Conservation (phyloP, 1,284 basidiomycete genomes). For the Leccinum angustisporum region DNA sequence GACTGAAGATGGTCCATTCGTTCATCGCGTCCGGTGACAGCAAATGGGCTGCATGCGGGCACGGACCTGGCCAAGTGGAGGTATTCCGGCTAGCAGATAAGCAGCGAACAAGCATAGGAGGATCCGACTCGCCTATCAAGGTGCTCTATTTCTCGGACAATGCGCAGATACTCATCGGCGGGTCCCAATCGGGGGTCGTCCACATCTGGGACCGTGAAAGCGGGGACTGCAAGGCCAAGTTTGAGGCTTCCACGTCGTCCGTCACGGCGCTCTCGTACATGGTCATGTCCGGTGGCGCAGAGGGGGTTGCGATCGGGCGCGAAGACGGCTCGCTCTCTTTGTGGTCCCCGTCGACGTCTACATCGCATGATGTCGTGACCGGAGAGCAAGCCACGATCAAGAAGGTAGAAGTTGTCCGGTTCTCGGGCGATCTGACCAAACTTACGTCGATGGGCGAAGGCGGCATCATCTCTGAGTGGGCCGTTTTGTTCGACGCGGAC, state of each 20-base stretch:
- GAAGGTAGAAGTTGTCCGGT: conserved; percentile 11
- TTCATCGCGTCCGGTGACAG: conserved; percentile 9
- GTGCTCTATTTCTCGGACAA: too few relatives aligned
- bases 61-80: too few relatives aligned
- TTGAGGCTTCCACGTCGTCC: too few relatives aligned
- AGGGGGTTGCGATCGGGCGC: conserved; percentile 15
- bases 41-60: too few relatives aligned
- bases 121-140: too few relatives aligned
- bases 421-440: conserved; percentile 9
- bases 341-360: conserved; percentile 20
- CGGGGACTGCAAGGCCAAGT: too few relatives aligned
- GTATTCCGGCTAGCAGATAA: too few relatives aligned
- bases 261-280: conserved; percentile 15
- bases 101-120: too few relatives aligned
- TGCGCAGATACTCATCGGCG: too few relatives aligned
- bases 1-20: conserved; percentile 11
- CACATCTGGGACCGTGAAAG: too few relatives aligned
- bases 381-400: conserved; percentile 5
- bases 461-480: not conserved
- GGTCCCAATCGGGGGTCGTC: too few relatives aligned
- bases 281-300: not conserved
- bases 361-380: conserved; percentile 10
- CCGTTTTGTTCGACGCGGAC: too few relatives aligned
- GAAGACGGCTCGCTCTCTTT: conserved; percentile 20
- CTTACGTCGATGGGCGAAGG: conserved; percentile 16